These are phyloP conservation scores for Ascoidea tarda DNA, from an alignment of 805 yeast genomes.

Conservation along the genomic window DNA sequence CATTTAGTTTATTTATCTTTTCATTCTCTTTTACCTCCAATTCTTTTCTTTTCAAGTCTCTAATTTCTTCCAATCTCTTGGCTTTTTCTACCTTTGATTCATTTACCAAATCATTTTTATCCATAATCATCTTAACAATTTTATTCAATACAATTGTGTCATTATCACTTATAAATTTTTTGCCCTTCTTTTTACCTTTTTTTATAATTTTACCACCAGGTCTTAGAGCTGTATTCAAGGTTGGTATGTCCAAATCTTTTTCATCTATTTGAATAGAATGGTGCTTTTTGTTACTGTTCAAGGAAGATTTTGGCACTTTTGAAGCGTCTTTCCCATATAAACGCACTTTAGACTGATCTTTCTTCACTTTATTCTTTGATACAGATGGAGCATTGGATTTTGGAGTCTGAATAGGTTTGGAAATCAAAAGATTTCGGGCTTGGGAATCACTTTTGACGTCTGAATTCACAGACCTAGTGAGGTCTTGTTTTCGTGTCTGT, in stretches of 20 bases:
- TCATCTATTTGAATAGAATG: slow-evolving; percentile 46
- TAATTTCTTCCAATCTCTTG: slow-evolving; percentile 74
- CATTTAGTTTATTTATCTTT: slow-evolving; percentile 56
- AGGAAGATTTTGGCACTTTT: not conserved
- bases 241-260: slow-evolving; percentile 67
- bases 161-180: slow-evolving; percentile 60
- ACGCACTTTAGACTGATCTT: slow-evolving; percentile 48
- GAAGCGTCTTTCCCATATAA: slow-evolving; percentile 35
- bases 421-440: slow-evolving; percentile 54
- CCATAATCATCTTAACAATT: slow-evolving; percentile 70
- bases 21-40: slow-evolving; percentile 70
- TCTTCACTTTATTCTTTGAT: slow-evolving; percentile 40
- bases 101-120: slow-evolving; percentile 59
- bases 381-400: slow-evolving; percentile 38
- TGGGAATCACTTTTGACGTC: slow-evolving; percentile 51
- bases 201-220: slow-evolving; percentile 65
- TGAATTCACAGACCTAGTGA: slow-evolving; percentile 41
- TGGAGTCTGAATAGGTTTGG: slow-evolving; percentile 41
- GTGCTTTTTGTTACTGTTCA: slow-evolving; percentile 13
- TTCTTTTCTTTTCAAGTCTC: slow-evolving; percentile 78
- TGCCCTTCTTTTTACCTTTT: slow-evolving; percentile 70
- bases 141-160: slow-evolving; percentile 50
- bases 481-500: slow-evolving; percentile 30
- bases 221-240: slow-evolving; percentile 64
- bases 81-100: slow-evolving; percentile 88